Base-by-base conservation (phyloP, 257 asterid genomes). In the Asclepias syriaca region DNA sequence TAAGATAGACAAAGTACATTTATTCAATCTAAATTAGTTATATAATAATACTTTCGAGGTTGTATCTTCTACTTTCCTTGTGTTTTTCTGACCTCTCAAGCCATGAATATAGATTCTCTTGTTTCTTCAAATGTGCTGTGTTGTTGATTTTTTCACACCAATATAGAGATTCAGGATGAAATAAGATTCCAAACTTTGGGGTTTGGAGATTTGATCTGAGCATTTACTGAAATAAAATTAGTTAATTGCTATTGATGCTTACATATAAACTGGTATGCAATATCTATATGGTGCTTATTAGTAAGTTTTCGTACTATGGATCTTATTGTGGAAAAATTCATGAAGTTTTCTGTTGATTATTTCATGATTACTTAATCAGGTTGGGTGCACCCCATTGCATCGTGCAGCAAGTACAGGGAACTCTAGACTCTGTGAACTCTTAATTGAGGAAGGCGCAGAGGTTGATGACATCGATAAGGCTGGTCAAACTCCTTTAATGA, bases 351-450 rank as follows among this genome's bases (percentile, higher is more conserved):
- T 75, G 73, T 40, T 68, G 59, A 49, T 76, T 69, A 18, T 67
- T 70, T 58, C 61, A 72, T 16, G 24, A 46, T 71, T 51, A 51
- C 40, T 70, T 68, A 72, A 10, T 83, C 78, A 94, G 97, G 86
- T 91, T 14, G 99, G 99, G 61, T 90, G 95, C 85, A 88, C 97
- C 65, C 97, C 99, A 39, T 85, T 95, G 91, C 98, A 95, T 74
- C 97, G 99, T 64, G 98, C 99, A 80, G 97, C 99, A 63, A 91
- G 98, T 86, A 85, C 90, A 2, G 99, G 98, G 72, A 83, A 88
- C 71, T 75, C 81, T 54, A 85, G 69, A 61, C 68, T 94, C 77
- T 88, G 91, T 64, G 96, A 94, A 60, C 81, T 85, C 80, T 83
- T 94, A 77, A 91, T 94, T 61, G 98, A 90, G 90, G 99, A 94